Conservation (phyloP, 2,329 filamentous ascomycete species). For the Chaetoscypha palmicola region DNA sequence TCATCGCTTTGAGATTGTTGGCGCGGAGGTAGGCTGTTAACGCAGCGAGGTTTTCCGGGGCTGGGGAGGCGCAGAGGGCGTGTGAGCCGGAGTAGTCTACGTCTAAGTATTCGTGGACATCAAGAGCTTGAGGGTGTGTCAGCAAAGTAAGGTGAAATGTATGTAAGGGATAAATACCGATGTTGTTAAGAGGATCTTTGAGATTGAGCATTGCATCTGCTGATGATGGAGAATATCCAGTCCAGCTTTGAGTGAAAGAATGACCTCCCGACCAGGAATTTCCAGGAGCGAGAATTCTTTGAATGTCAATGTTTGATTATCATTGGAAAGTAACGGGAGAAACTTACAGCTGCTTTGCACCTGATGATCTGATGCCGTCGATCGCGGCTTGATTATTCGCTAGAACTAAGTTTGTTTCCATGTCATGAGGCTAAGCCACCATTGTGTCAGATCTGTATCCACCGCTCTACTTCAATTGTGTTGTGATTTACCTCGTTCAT, state of each 20-base stretch:
- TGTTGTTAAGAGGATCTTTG: constrained; percentile 41
- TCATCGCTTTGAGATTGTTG: constrained; percentile 41
- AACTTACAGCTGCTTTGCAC: constrained; percentile 37
- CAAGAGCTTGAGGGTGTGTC: constrained; percentile 31
- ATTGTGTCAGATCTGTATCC: too few relatives aligned
- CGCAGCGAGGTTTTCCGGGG: constrained; percentile 34
- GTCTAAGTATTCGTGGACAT: constrained; percentile 47
- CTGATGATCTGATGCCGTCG: constrained; percentile 37
- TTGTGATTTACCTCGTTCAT: constrained; percentile 51
- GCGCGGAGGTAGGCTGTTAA: constrained; percentile 41
- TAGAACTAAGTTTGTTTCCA: constrained; percentile 39
- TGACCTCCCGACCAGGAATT: constrained; percentile 45
- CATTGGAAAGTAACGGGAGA: too few relatives aligned
- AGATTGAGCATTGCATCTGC: constrained; percentile 37
- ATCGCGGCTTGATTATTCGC: constrained; percentile 42
- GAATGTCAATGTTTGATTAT: too few relatives aligned
- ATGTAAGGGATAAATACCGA: constrained; percentile 15
- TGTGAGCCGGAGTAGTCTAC: constrained; percentile 40
- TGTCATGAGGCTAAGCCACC: constrained; percentile 45
- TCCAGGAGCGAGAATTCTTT: constrained; percentile 39
- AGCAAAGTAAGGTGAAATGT: background rate
- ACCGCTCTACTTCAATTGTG: too few relatives aligned
- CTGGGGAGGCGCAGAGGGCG: constrained; percentile 35
- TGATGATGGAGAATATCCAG: constrained; percentile 32
- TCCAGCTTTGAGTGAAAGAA: constrained; percentile 35